Evolutionary conservation across 1,284 basidiomycete genomes (phyloP).

Genomic region (Ceratobasidium sp.): DNA sequence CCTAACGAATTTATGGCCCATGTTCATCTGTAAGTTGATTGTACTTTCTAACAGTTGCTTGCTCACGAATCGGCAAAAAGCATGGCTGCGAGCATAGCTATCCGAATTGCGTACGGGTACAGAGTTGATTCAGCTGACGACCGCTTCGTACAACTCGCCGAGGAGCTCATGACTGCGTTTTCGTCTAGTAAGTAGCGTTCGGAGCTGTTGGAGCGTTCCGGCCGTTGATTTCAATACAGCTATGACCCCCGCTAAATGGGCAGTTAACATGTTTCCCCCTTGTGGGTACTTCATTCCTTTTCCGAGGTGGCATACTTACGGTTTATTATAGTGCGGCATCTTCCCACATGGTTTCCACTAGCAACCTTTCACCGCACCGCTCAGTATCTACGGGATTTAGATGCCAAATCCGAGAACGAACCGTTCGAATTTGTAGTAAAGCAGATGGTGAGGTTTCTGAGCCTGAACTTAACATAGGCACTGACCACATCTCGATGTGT

Average conservation of each 20-base stretch:
- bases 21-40: neutral
- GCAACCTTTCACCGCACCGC: neutral
- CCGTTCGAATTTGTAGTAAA: neutral
- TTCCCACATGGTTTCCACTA: conserved; percentile 2
- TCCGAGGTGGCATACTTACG: neutral
- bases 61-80: neutral
- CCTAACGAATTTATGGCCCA: no score
- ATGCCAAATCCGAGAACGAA: neutral
- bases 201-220: neutral
- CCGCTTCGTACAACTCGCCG: conserved; percentile 1
- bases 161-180: neutral
- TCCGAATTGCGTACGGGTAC: conserved; percentile 14
- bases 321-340: neutral
- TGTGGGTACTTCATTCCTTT: neutral
- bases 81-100: neutral
- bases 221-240: neutral
- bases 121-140: conserved; percentile 2
- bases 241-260: neutral
- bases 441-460: neutral
- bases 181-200: neutral
- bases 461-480: neutral
- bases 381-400: neutral
- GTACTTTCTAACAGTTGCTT: neutral
- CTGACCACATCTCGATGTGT: neutral
- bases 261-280: neutral